phyloP scores from a whole-genome alignment of 2,329 filamentous ascomycete species.

The Fusarium sp. region DNA sequence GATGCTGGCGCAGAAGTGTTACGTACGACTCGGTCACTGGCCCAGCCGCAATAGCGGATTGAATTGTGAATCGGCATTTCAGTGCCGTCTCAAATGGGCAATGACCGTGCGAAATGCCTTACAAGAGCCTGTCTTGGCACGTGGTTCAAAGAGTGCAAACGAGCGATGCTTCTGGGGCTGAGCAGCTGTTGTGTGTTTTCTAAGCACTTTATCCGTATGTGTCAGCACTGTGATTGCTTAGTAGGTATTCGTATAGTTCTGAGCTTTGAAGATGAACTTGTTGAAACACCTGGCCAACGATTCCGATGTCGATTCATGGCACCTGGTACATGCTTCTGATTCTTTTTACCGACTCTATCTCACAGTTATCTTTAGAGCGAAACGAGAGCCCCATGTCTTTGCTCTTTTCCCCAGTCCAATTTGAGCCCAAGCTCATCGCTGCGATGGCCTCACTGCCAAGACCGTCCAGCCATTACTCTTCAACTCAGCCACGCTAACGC shows the following conservation, averaged over 20 bases:
- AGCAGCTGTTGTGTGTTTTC: not conserved
- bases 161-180: not conserved
- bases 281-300: not conserved
- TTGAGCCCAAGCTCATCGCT: not conserved
- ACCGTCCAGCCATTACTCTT: not conserved
- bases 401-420: accelerated
- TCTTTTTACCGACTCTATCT: no score
- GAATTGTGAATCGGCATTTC: not conserved
- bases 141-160: not conserved
- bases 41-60: slow-evolving; percentile 1
- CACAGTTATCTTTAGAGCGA: no score
- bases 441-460: not conserved
- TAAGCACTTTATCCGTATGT: not conserved
- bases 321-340: no score
- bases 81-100: not conserved
- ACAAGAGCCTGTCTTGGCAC: not conserved
- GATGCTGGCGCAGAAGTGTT: slow-evolving; percentile 2
- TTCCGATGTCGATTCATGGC: accelerated
- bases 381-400: accelerated
- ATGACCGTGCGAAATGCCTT: not conserved
- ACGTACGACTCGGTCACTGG: not conserved
- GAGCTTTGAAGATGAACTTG: not conserved
- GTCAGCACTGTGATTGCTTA: not conserved
- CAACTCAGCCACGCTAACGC: not conserved
- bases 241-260: not conserved